Conservation (phyloP, 176 grass and related monocot species). For the Olyra latifolia region DNA sequence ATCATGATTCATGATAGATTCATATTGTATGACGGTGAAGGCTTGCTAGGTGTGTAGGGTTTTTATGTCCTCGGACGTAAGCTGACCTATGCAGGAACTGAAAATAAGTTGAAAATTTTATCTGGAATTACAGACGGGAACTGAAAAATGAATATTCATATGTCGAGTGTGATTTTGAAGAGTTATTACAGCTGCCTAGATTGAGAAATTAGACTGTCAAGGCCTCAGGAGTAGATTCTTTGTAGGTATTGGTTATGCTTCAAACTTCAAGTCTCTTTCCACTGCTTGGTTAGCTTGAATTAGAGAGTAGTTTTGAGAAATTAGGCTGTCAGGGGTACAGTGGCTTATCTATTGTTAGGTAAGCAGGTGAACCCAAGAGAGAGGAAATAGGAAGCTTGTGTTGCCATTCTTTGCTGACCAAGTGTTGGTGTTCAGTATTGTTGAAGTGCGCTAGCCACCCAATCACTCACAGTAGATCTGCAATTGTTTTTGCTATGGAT, state of each 20-base stretch:
- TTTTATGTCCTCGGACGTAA: not conserved
- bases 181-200: not conserved
- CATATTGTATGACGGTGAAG: not conserved
- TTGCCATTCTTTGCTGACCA: conserved; percentile 5
- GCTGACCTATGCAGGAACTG: not conserved
- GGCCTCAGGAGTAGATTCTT: not conserved
- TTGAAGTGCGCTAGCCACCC: conserved; percentile 15
- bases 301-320: not conserved
- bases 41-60: not conserved
- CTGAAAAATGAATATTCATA: not conserved
- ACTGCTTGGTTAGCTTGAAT: conserved; percentile 3
- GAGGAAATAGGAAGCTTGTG: not conserved
- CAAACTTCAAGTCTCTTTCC: not conserved
- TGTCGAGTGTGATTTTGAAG: not conserved
- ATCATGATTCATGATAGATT: conserved; percentile 4
- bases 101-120: not conserved
- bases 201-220: not conserved
- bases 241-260: conserved; percentile 2
- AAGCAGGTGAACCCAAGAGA: conserved; percentile 15
- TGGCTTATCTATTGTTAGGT: not conserved
- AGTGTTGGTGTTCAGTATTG: conserved; percentile 6
- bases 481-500: conserved; percentile 31
- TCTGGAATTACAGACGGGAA: not conserved
- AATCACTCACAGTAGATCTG: not conserved
- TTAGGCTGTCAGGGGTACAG: too few relatives aligned